Conservation (phyloP, 345 rosid species). For the Barbarea vulgaris region DNA sequence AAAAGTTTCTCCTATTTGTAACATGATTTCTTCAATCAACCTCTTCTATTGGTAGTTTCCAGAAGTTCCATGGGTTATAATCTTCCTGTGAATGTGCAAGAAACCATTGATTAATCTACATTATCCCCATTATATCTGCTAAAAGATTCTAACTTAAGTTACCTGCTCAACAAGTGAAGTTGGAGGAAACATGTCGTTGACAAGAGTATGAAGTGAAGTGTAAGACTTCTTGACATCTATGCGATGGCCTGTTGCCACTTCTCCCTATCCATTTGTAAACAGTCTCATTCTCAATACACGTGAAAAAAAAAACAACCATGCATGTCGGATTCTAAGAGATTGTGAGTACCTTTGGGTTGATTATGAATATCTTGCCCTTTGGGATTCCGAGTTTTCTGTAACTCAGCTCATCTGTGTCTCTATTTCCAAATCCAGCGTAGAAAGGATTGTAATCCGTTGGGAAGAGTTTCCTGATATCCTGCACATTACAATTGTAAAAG, state of each 20-base stretch:
- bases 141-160: background rate
- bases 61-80: slow-evolving; percentile 80
- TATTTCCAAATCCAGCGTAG: slow-evolving; percentile 90
- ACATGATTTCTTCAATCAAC: slow-evolving; percentile 43
- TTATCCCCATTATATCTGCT: background rate
- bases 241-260: slow-evolving; percentile 85
- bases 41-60: slow-evolving; percentile 71
- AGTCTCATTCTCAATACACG: slow-evolving; percentile 1
- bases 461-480: slow-evolving; percentile 88
- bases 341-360: slow-evolving; percentile 78
- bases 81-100: slow-evolving; percentile 65
- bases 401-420: slow-evolving; percentile 93
- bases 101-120: slow-evolving; percentile 20
- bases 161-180: slow-evolving; percentile 84
- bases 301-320: slow-evolving; percentile 15
- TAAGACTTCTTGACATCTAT: slow-evolving; percentile 72
- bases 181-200: slow-evolving; percentile 91
- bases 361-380: slow-evolving; percentile 85
- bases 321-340: slow-evolving; percentile 6
- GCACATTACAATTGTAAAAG: slow-evolving; percentile 22
- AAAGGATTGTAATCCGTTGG: slow-evolving; percentile 89
- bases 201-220: slow-evolving; percentile 87
- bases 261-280: slow-evolving; percentile 55
- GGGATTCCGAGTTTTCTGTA: slow-evolving; percentile 92
- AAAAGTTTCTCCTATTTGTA: background rate